Percentiles rank a stretch among this genome's conserved stretches.
Conservation (phyloP, 208 protist genomes). For the Trypanosoma scelopori region DNA sequence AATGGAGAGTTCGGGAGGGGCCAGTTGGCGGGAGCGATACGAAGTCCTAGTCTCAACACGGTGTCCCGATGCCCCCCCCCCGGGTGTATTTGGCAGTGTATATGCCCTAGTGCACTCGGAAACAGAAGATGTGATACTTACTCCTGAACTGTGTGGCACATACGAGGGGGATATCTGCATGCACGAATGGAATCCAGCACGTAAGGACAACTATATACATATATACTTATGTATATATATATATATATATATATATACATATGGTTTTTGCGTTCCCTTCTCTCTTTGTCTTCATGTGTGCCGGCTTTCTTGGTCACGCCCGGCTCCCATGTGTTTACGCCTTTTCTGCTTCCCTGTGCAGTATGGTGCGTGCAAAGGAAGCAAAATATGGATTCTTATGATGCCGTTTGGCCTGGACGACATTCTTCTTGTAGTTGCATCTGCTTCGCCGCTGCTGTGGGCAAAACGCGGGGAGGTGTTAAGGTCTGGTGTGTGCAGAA, state of each 20-base stretch:
- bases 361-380: not conserved
- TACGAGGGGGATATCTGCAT: too few relatives aligned
- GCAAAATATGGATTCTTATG: not conserved
- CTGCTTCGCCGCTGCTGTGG: constrained; percentile 66
- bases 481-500: constrained; percentile 32
- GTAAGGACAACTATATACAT: too few relatives aligned
- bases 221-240: too few relatives aligned
- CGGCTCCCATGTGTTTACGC: not conserved
- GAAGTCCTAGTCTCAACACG: too few relatives aligned
- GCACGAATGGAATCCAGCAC: too few relatives aligned
- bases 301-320: too few relatives aligned
- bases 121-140: too few relatives aligned
- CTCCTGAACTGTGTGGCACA: not conserved
- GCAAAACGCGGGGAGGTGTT: constrained; percentile 58
- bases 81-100: too few relatives aligned
- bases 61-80: too few relatives aligned
- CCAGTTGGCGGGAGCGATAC: too few relatives aligned
- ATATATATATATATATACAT: not conserved
- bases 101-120: too few relatives aligned
- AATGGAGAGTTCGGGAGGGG: too few relatives aligned
- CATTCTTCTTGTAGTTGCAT: constrained; percentile 68
- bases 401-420: constrained; percentile 86
- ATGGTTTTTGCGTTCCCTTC: not conserved
- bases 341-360: constrained; percentile 19
- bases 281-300: not conserved